Evolutionary conservation across 352 stramenopile species (phyloP), one percentile per base, ranked within the genome.

Genomic region (Pythium volutum): DNA sequence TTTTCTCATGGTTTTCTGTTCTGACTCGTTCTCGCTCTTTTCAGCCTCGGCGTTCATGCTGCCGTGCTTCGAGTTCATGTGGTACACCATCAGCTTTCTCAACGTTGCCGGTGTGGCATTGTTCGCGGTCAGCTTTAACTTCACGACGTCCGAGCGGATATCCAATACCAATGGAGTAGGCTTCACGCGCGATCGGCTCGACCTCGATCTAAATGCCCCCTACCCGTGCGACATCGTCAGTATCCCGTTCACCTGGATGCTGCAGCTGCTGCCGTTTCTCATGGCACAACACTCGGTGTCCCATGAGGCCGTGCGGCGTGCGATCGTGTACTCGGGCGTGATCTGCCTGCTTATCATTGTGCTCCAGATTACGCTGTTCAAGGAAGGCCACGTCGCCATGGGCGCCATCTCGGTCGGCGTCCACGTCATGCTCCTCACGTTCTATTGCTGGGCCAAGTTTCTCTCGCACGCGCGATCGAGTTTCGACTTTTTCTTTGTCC

Each of bases 271-370:
- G 23, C 86, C 86, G 1, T 86, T 93, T 66, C 79, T 95, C 22
- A 95, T 95, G 86, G 76, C 87, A 18, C 86, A 95, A 59, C 85
- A 79, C 46, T 91, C 80, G 23, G 77, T 95, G 42, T 93, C 86
- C 0, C 70, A 86, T 34, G 74, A 88, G 69, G 86, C 86, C 9
- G 82, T 93, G 2, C 62, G 75, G 15, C 86, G 86, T 22, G 76
- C 84, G 4, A 87, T 93, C 31, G 51, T 68, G n/a, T 89, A 91
- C 55, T 89, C 84, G 22, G 83, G 81, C 5, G 56, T 64, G 2
- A 73, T 89, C 7, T 87, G 76, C 34, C 31, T 78, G 12, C 56
- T 88, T 51, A 74, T 91, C 26, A 51, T 88, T 6, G 71, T 89
- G 26, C 77, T 81, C 23, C 74, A 80, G 50, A 74, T 91, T 66